Evolutionary conservation across 73 alveolate genomes (phyloP).

Genomic region (Paramecium primaurelia): DNA sequence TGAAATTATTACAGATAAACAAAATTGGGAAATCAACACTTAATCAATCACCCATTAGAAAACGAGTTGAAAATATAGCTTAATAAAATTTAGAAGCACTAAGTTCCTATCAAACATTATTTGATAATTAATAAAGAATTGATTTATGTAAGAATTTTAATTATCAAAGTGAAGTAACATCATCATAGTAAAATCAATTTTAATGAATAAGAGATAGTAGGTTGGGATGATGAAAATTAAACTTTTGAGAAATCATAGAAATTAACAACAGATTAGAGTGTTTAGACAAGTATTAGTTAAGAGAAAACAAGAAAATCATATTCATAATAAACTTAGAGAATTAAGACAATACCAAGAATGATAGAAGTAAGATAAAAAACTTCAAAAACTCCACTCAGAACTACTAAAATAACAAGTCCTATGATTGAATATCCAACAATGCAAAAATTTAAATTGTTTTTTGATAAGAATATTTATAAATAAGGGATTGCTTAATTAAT

Average conservation of each 20-base stretch:
- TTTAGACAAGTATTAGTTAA: neutral
- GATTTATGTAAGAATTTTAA: neutral
- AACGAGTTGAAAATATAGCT: neutral
- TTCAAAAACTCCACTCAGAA: neutral
- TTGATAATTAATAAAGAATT: neutral
- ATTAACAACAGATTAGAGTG: neutral
- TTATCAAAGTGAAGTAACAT: neutral
- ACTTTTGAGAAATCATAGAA: neutral
- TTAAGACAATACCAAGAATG: neutral
- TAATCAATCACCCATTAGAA: neutral
- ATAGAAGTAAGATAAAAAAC: neutral
- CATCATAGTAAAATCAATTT: neutral
- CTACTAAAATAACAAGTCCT: neutral
- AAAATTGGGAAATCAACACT: neutral
- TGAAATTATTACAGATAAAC: neutral
- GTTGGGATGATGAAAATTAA: constrained; percentile 1
- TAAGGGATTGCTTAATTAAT: neutral
- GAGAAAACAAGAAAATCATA: neutral
- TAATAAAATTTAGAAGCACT: neutral
- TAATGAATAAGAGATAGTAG: neutral
- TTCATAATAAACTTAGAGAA: neutral
- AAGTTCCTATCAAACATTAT: neutral
- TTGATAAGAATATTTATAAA: neutral
- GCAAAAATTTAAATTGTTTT: neutral
- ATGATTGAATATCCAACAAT: neutral